Percentiles rank a stretch among this genome's conserved stretches.
These are phyloP conservation scores for Lasiodiplodia citricola DNA, from an alignment of 2,329 filamentous ascomycete species.

Conservation along the genomic window DNA sequence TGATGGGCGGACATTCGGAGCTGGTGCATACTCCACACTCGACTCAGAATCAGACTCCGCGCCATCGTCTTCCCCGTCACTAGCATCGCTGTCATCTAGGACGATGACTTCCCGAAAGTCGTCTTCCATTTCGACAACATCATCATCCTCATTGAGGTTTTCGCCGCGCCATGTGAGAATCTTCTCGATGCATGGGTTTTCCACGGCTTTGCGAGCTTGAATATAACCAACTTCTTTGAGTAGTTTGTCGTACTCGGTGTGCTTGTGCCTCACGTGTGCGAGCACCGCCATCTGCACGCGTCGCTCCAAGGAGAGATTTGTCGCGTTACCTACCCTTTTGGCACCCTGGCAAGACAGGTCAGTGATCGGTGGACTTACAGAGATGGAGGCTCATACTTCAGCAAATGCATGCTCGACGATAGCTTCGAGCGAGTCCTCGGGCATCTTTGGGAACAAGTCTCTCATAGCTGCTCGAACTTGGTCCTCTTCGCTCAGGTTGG, in stretches of 20 bases:
- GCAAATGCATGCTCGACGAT: constrained; percentile 67
- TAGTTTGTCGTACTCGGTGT: constrained; percentile 67
- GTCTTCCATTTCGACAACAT: constrained; percentile 61
- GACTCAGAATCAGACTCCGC: constrained; percentile 30
- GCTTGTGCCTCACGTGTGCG: constrained; percentile 66
- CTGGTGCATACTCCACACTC: constrained; percentile 7
- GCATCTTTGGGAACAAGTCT: constrained; percentile 68
- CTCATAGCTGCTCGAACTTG: constrained; percentile 64
- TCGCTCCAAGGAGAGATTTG: constrained; percentile 59
- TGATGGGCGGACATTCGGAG: constrained; percentile 35
- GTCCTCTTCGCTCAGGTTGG: constrained; percentile 35
- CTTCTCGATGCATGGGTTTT: constrained; percentile 60
- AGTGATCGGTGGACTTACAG: constrained; percentile 26
- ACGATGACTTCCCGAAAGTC: constrained; percentile 69
- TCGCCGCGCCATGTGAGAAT: constrained; percentile 68
- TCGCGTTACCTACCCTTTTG: constrained; percentile 62
- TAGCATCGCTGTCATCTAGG: constrained; percentile 63
- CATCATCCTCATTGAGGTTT: constrained; percentile 50
- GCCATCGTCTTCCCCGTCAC: constrained; percentile 46
- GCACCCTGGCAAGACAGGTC: constrained; percentile 50
- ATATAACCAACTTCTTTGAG: constrained; percentile 38
- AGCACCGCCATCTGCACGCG: constrained; percentile 66
- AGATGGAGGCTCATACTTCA: constrained; percentile 49
- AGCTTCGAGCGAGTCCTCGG: constrained; percentile 60
- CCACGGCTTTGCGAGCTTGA: constrained; percentile 58